phyloP scores from a whole-genome alignment of 345 rosid species.

The Hypericum perforatum region DNA sequence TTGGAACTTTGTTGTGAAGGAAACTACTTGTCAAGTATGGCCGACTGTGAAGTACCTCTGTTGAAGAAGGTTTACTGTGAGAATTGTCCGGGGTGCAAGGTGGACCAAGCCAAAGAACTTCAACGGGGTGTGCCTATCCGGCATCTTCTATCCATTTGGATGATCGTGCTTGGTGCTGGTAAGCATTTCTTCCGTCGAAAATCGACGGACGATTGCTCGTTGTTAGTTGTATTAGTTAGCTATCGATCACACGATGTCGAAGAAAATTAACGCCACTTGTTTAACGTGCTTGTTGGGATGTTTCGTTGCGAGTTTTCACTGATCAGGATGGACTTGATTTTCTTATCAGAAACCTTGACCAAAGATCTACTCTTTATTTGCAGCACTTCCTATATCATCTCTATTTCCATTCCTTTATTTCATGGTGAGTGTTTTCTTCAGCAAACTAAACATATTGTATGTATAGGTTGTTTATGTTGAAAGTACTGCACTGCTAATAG shows the following conservation, averaged over 20 bases:
- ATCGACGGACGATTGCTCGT: too few relatives aligned
- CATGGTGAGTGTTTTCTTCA: conserved; percentile 39
- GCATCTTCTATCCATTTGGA: conserved; percentile 55
- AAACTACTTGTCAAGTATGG: too few relatives aligned
- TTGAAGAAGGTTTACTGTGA: conserved; percentile 51
- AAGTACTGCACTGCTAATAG: too few relatives aligned
- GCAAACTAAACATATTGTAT: not conserved
- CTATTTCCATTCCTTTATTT: conserved; percentile 77
- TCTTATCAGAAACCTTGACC: not conserved
- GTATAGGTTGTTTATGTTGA: too few relatives aligned
- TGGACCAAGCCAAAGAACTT: conserved; percentile 45
- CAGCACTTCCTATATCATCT: conserved; percentile 73
- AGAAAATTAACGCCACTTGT: too few relatives aligned
- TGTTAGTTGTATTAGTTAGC: too few relatives aligned
- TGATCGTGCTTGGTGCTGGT: conserved; percentile 63
- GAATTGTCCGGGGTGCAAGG: conserved; percentile 75
- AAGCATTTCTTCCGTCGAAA: not conserved
- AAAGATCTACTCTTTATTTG: conserved; percentile 11
- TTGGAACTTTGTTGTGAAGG: too few relatives aligned
- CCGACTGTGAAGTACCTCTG: conserved; percentile 25
- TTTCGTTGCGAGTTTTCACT: too few relatives aligned
- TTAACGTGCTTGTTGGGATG: too few relatives aligned
- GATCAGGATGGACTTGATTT: too few relatives aligned
- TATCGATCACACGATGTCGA: too few relatives aligned
- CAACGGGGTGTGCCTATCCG: conserved; percentile 50